phyloP scores from a whole-genome alignment of 495 filamentous ascomycete species.

The Penicillium daleae region DNA sequence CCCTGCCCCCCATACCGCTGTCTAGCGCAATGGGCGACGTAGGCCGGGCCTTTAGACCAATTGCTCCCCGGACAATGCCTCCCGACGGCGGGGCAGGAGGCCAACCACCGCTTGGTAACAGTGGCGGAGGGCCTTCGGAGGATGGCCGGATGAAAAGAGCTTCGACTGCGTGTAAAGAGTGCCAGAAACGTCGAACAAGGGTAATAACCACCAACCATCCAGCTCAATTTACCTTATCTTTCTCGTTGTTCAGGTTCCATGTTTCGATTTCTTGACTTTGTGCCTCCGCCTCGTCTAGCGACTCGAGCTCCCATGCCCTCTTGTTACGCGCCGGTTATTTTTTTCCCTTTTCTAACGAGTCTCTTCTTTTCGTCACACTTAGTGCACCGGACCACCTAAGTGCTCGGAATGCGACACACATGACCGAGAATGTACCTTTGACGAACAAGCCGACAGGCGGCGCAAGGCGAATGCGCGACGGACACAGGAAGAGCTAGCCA shows the following conservation, averaged over 20 bases:
- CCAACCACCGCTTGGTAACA: slow-evolving; percentile 14
- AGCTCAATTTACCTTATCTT: slow-evolving; percentile 5
- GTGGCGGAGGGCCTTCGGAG: slow-evolving; percentile 25
- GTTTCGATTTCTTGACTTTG: not conserved
- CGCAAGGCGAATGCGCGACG: slow-evolving; percentile 42
- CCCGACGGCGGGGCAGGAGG: slow-evolving; percentile 24
- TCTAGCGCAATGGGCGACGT: slow-evolving; percentile 36
- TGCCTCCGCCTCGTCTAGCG: not conserved
- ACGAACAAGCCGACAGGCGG: slow-evolving; percentile 45
- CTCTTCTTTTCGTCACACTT: slow-evolving; percentile 15
- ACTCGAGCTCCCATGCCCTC: not conserved
- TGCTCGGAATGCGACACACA: slow-evolving; percentile 45
- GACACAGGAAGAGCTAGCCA: slow-evolving; percentile 37
- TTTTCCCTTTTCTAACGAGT: slow-evolving; percentile 6
- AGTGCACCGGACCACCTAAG: slow-evolving; percentile 35
- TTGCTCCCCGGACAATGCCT: slow-evolving; percentile 38
- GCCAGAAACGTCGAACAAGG: slow-evolving; percentile 47
- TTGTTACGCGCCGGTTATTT: slow-evolving; percentile 1
- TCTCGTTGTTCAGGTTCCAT: not conserved
- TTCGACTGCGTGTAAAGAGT: slow-evolving; percentile 48
- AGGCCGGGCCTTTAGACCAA: slow-evolving; percentile 36
- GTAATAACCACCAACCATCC: slow-evolving; percentile 27
- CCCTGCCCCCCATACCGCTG: slow-evolving; percentile 9
- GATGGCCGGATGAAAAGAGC: slow-evolving; percentile 45
- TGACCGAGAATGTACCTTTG: slow-evolving; percentile 41